Percentiles rank a stretch among this genome's conserved stretches.
phyloP scores from a whole-genome alignment of 176 grass and related monocot genomes.

The Juncus inflexus region DNA sequence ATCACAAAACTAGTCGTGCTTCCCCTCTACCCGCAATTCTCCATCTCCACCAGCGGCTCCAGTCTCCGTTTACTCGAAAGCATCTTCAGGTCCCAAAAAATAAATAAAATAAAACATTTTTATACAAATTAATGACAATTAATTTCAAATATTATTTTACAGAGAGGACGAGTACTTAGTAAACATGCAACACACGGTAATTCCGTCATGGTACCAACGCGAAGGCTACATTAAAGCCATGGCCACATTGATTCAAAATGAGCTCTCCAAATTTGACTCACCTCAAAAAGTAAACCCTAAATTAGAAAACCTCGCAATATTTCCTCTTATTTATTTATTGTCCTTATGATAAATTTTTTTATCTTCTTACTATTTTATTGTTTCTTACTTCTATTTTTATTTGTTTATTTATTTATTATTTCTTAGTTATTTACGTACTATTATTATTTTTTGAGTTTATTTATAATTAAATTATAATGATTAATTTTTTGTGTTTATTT shows the following conservation, averaged over 20 bases:
- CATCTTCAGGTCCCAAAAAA: slow-evolving; percentile 72
- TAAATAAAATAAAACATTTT: slow-evolving; percentile 10
- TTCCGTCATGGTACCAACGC: slow-evolving; percentile 99
- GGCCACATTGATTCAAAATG: slow-evolving; percentile 90
- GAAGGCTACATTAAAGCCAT: slow-evolving; percentile 99
- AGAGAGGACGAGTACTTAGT: slow-evolving; percentile 98
- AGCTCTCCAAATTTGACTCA: slow-evolving; percentile 66
- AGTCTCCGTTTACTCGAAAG: slow-evolving; percentile 94
- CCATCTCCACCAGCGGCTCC: slow-evolving; percentile 98
- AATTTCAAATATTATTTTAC: slow-evolving; percentile 21
- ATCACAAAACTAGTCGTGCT: slow-evolving; percentile 99
- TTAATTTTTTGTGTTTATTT: slow-evolving; percentile 28
- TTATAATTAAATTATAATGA: not conserved
- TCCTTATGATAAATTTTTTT: no score
- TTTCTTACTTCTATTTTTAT: not conserved
- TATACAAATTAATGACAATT: not conserved
- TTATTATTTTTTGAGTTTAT: not conserved
- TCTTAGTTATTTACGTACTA: no score
- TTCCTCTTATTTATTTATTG: no score
- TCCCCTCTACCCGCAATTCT: slow-evolving; percentile 98
- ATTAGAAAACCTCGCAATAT: not conserved
- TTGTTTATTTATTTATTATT: no score
- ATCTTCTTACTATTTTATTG: slow-evolving; percentile 1
- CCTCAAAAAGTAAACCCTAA: slow-evolving; percentile 54
- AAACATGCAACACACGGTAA: slow-evolving; percentile 99